A percentile compares a stretch with the other conserved stretches of the same genome.
phyloP scores from a whole-genome alignment of 163 green algal genomes.

The Volvox carteri region DNA sequence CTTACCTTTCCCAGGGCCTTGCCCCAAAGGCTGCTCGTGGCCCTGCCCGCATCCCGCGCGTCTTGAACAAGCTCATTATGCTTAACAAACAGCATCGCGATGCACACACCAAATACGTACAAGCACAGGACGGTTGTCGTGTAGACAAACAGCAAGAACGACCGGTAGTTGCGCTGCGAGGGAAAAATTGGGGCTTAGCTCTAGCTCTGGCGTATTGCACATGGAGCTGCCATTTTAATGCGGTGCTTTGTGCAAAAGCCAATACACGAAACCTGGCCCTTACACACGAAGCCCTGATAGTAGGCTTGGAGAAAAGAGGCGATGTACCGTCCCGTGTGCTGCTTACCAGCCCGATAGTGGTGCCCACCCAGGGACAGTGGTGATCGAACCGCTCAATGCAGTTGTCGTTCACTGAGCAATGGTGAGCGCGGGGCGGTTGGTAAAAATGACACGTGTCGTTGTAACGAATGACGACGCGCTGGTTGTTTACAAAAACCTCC shows the following conservation, averaged over 20 bases:
- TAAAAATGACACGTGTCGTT: conserved; percentile 97
- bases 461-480: conserved; percentile 84
- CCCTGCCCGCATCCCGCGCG: conserved; percentile 1
- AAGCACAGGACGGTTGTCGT: conserved; percentile 83
- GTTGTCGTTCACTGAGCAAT: conserved; percentile 98
- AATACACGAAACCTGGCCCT: no score
- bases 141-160: conserved; percentile 97
- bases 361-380: conserved; percentile 99
- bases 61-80: conserved; percentile 67
- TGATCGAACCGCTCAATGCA: conserved; percentile 99
- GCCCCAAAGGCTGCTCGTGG: conserved; percentile 58
- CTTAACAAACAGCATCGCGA: conserved; percentile 76
- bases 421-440: conserved; percentile 94
- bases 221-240: not conserved
- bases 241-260: no score
- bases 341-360: conserved; percentile 93
- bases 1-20: conserved; percentile 47
- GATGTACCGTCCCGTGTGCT: not conserved
- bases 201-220: not conserved
- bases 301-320: not conserved
- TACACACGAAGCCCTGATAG: no score
- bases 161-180: conserved; percentile 96
- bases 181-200: not conserved
- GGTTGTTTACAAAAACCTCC: conserved; percentile 79
- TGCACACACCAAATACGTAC: conserved; percentile 80